Percentiles rank a stretch among this genome's conserved stretches.
These are phyloP conservation scores for Fusarium hostae DNA, from an alignment of 2,329 filamentous ascomycete species.

Conservation along the genomic window DNA sequence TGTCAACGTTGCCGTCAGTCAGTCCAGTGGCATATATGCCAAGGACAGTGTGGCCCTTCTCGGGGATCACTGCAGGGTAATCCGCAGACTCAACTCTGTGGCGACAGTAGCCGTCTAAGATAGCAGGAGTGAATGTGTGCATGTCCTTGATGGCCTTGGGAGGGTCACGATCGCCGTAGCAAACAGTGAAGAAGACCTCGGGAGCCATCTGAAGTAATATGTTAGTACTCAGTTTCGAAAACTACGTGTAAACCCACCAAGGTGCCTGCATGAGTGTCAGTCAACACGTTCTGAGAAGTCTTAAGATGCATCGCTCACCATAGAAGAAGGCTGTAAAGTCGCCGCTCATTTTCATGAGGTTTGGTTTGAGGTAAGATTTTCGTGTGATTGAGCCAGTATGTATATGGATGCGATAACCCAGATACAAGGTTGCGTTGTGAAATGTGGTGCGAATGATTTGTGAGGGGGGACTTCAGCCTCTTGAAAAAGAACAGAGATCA, in stretches of 20 bases:
- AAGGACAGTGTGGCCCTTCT: slow-evolving; percentile 68
- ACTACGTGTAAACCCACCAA: slow-evolving; percentile 45
- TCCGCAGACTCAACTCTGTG: slow-evolving; percentile 75
- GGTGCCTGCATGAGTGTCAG: slow-evolving; percentile 45
- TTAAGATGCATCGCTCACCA: slow-evolving; percentile 53
- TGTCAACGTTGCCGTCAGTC: slow-evolving; percentile 77
- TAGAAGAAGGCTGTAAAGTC: slow-evolving; percentile 67
- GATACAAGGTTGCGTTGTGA: not conserved
- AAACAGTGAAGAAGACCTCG: slow-evolving; percentile 85
- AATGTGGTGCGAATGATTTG: not conserved
- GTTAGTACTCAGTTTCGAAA: slow-evolving; percentile 29
- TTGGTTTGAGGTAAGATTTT: not conserved
- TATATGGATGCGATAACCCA: not conserved
- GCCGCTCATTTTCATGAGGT: slow-evolving; percentile 52
- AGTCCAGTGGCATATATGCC: slow-evolving; percentile 83
- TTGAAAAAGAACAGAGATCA: not conserved
- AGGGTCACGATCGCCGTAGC: slow-evolving; percentile 69
- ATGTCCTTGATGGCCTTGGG: slow-evolving; percentile 64
- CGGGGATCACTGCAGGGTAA: slow-evolving; percentile 81
- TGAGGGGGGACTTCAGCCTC: not conserved
- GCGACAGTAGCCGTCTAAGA: slow-evolving; percentile 79
- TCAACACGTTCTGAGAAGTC: not conserved
- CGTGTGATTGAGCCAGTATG: not conserved
- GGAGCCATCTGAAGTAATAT: slow-evolving; percentile 74
- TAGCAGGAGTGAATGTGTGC: slow-evolving; percentile 74